Evolutionary conservation across 2,329 filamentous ascomycete genomes (phyloP).

Genomic region (Alternaria sp.): DNA sequence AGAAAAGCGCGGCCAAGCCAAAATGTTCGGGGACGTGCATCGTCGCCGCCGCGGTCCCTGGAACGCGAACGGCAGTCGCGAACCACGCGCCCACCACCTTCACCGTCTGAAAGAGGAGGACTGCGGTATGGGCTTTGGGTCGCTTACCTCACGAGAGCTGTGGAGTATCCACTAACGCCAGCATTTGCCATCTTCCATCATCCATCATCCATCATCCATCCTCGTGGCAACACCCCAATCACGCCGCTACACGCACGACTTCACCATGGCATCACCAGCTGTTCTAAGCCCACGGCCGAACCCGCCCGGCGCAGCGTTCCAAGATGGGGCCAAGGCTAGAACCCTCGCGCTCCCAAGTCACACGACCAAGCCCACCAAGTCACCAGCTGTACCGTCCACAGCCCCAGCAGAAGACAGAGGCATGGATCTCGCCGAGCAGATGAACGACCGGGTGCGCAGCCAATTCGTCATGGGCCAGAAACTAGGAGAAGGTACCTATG

Average conservation of each 20-base stretch:
- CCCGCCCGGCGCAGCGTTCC: slow-evolving; percentile 22
- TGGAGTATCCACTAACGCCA: neutral
- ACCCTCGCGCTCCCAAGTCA: slow-evolving; percentile 42
- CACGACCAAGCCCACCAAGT: slow-evolving; percentile 21
- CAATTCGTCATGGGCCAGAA: slow-evolving; percentile 95
- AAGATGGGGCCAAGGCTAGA: slow-evolving; percentile 35
- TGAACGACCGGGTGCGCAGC: slow-evolving; percentile 64
- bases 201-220: neutral
- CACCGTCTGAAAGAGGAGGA: slow-evolving; percentile 4
- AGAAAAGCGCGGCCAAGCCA: slow-evolving; percentile 31
- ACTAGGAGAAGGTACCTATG: slow-evolving; percentile 95
- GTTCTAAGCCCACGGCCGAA: slow-evolving; percentile 38
- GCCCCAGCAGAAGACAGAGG: slow-evolving; percentile 25
- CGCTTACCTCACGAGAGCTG: neutral
- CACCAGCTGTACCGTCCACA: slow-evolving; percentile 18
- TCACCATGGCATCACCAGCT: slow-evolving; percentile 35
- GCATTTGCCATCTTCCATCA: neutral
- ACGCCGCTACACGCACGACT: neutral
- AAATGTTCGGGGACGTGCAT: slow-evolving; percentile 23
- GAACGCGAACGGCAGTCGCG: neutral
- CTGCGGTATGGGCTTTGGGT: slow-evolving; percentile 6
- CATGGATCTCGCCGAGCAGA: slow-evolving; percentile 54
- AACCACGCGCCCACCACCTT: neutral
- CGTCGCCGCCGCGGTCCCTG: neutral
- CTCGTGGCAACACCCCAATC: neutral